Percentiles rank a stretch among this genome's conserved stretches.
phyloP scores from a whole-genome alignment of 1,139 yeast genomes.

The Suhomyces yuchorum region DNA sequence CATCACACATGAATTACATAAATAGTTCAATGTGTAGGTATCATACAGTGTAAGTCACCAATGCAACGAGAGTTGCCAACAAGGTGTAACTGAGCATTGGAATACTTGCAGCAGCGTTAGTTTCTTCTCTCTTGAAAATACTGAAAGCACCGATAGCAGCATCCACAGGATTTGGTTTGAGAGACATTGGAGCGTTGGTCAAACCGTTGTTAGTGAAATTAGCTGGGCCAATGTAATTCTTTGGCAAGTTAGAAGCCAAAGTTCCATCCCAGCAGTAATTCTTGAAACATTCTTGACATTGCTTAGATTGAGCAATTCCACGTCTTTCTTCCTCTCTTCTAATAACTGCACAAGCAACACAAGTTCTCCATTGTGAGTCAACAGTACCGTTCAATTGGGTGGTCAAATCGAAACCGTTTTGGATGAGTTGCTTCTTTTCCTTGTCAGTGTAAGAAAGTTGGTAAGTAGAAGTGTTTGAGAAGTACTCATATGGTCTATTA shows the following conservation, averaged over 20 bases:
- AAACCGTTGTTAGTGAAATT: slow-evolving; percentile 34
- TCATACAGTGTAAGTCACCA: not conserved
- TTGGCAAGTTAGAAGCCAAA: slow-evolving; percentile 11
- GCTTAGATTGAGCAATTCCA: slow-evolving; percentile 62
- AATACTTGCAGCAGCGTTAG: slow-evolving; percentile 2
- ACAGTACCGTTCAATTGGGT: slow-evolving; percentile 73
- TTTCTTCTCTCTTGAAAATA: slow-evolving; percentile 6
- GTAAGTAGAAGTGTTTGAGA: slow-evolving; percentile 73
- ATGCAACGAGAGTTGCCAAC: not conserved
- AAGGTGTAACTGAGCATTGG: not conserved
- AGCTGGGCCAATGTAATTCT: slow-evolving; percentile 18
- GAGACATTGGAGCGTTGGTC: slow-evolving; percentile 27
- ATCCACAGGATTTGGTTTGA: slow-evolving; percentile 2
- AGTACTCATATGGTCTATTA: slow-evolving; percentile 67
- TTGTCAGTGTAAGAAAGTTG: slow-evolving; percentile 60
- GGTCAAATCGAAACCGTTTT: slow-evolving; percentile 79
- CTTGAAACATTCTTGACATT: slow-evolving; percentile 71
- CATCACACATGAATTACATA: not conserved
- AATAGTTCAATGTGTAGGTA: not conserved
- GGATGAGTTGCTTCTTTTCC: slow-evolving; percentile 62
- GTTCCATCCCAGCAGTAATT: slow-evolving; percentile 84
- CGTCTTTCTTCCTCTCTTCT: slow-evolving; percentile 80
- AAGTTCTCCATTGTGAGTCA: slow-evolving; percentile 72
- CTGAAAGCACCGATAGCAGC: not conserved
- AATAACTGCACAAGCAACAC: slow-evolving; percentile 87